Base-by-base conservation (phyloP, 2,329 filamentous ascomycete genomes). In the Colletotrichum tabaci region DNA sequence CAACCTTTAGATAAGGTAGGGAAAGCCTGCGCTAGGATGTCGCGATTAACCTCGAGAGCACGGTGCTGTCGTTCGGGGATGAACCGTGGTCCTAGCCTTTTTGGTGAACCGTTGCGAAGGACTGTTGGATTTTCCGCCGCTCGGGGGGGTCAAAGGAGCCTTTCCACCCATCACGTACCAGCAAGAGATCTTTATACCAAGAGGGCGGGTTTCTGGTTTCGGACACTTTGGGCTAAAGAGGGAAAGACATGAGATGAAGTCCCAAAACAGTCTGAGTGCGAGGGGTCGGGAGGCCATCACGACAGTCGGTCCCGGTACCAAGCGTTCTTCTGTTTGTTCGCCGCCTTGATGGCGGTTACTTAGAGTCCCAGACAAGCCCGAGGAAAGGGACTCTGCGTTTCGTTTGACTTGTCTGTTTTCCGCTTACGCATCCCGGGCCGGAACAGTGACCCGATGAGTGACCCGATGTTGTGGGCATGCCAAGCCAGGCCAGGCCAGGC, bases 11-110 rank as follows among this genome's bases (percentile, higher is more conserved):
- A 71, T 71, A 68, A 71, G 38, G 65, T 58, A 35, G 30, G 46
- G 21, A 6, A 35, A 52, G 16, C 52, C 40, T 38, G 46, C 44
- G n/a, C 38, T 63, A 13, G 26, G 26, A 2, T 46, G 52, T 61
- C 57, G 38, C 23, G 38, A 57, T 67, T 57, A 62, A 52, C 38
- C 58, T 63, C 65, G 21, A 13, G 26, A 40, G 68, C 68, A 71
- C 68, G 68, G 68, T 68, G 56, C 46, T 63, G 30, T 63, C 65
- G 68, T 71, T 71, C 68, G 65, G 68, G 50, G 52, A 68, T 53
- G 52, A 35, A 46, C 65, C 52, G 65, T 44, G 44, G 44, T 63
- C 18, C 57, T 63, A 62, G 21, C 52, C 68, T 63, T 55, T 67
- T 71, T 10, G 30, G 65, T 57, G 21, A 38, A 47, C 46, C 44